These are phyloP conservation scores for Yamadazyma songkhlaensis DNA, from an alignment of 1,139 yeast genomes.

Conservation along the genomic window DNA sequence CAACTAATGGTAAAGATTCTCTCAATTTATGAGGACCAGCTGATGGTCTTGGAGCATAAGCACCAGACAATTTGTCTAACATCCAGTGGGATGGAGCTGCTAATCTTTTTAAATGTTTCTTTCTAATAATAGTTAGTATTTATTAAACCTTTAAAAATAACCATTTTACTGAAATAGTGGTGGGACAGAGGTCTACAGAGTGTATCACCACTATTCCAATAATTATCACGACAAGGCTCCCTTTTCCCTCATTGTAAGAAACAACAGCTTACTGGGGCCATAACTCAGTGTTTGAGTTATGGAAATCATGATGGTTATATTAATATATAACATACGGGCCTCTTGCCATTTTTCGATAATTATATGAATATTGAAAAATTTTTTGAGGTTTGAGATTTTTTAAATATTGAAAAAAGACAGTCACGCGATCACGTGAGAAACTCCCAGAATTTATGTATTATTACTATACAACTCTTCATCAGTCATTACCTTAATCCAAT, in stretches of 20 bases:
- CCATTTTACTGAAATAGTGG: not conserved
- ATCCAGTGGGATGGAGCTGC: constrained; percentile 97
- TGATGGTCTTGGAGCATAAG: constrained; percentile 99
- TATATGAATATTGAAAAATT: constrained; percentile 1
- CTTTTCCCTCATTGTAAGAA: constrained; percentile 12
- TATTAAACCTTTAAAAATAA: not conserved
- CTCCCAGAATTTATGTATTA: not conserved
- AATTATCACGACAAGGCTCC: constrained; percentile 33
- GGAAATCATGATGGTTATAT: not conserved
- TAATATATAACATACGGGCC: constrained; percentile 68
- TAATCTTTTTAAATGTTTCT: constrained; percentile 45
- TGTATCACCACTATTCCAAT: constrained; percentile 4
- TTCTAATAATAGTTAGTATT: constrained; percentile 8
- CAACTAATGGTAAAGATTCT: constrained; percentile 97
- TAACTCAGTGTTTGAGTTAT: constrained; percentile 4
- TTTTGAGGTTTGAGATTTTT: not conserved
- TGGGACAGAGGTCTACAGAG: not conserved
- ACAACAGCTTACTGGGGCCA: constrained; percentile 11
- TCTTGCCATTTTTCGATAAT: constrained; percentile 71
- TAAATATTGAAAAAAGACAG: not conserved
- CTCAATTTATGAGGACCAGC: constrained; percentile 99
- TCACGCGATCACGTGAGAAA: constrained; percentile 1
- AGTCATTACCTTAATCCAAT: constrained; percentile 70
- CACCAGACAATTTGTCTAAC: constrained; percentile 99
- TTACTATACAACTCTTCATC: constrained; percentile 40